Evolutionary conservation across 129 eudicot species (phyloP), one percentile per base, ranked within the genome.

Genomic region (Gnaphalium uliginosum): DNA sequence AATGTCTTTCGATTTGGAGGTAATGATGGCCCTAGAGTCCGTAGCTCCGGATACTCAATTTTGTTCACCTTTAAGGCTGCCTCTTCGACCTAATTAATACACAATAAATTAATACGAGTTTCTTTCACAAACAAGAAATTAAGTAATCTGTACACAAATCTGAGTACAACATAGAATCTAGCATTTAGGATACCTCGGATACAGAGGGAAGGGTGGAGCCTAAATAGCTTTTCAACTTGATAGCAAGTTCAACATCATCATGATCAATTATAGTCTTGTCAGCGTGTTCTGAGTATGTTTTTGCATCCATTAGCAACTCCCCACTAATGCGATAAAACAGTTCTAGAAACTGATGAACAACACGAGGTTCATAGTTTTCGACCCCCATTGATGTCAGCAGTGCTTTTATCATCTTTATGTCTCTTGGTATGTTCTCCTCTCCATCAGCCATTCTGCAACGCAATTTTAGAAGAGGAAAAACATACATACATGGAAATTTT

Each of bases 251-350:
- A 14, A 89, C 87, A 72, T 92, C 96, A 69, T 87, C 88, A 23
- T 72, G 81, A 81, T 89, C 96, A 41, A 89, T 88, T n/a, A 66
- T 26, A 53, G 87, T 26, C 77, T 92, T 92, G 2, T 83, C 88
- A 25, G 93, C 92, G 78, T 92, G 91, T 71, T 84, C 88, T 0
- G 97, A 85, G 74, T 87, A 92, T 23, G 84, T 89, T 71, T 89
- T 87, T 54, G 93, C 85, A 84, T 92, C 96, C 5, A 81, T 78
- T 77, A 89, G 46, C n/a, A 89, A 86, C 48, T 89, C 97, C 4
- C 83, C 90, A 37, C 82, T 88, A 79, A 81, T 82, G 0, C 88
- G 80, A 72, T 89, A 87, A 88, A 88, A 89, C 8, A 89, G 80
- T 74, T 92, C 91, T 54, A 89, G 80, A 62, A 92, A 87, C 71